A percentile compares a stretch with the other conserved stretches of the same genome.
Evolutionary conservation across 225 moss, liverwort and hornwort species (phyloP).

Genomic region (Marchantia paleacea): DNA sequence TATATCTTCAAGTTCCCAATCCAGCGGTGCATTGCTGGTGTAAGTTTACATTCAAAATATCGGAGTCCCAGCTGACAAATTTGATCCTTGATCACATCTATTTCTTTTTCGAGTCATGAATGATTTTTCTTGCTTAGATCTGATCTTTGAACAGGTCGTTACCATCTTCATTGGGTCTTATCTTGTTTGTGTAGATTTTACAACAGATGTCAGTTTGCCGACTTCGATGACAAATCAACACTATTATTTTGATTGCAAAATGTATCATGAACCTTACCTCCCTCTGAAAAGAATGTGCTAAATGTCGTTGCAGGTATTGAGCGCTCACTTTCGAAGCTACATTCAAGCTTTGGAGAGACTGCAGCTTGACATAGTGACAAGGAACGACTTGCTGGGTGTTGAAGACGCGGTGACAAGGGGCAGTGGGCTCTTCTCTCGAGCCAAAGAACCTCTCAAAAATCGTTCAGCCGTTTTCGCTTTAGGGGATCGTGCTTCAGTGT

Average conservation of each 20-base stretch:
- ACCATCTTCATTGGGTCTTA: no score
- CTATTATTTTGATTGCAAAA: not conserved
- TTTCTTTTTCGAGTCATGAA: no score
- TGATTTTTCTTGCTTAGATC: no score
- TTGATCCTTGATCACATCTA: no score
- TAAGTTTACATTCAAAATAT: no score
- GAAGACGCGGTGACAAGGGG: constrained; percentile 89
- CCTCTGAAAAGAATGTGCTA: not conserved
- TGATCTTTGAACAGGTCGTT: no score
- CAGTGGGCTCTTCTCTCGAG: constrained; percentile 85
- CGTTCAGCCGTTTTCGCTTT: constrained; percentile 95
- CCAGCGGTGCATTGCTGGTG: no score
- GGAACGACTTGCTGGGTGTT: constrained; percentile 88
- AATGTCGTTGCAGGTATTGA: constrained; percentile 65
- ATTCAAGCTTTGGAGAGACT: constrained; percentile 90
- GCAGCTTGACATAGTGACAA: constrained; percentile 95
- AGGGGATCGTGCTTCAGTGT: constrained; percentile 84
- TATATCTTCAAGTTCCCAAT: no score
- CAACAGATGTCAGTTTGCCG: no score
- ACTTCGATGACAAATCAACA: no score
- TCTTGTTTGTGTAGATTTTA: no score
- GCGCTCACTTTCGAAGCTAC: constrained; percentile 97
- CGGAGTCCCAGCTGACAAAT: no score
- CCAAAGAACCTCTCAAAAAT: constrained; percentile 86
- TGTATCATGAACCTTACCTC: not conserved